These are phyloP conservation scores for Vigna nakashimae DNA, from an alignment of 306 rosid species.

Conservation along the genomic window DNA sequence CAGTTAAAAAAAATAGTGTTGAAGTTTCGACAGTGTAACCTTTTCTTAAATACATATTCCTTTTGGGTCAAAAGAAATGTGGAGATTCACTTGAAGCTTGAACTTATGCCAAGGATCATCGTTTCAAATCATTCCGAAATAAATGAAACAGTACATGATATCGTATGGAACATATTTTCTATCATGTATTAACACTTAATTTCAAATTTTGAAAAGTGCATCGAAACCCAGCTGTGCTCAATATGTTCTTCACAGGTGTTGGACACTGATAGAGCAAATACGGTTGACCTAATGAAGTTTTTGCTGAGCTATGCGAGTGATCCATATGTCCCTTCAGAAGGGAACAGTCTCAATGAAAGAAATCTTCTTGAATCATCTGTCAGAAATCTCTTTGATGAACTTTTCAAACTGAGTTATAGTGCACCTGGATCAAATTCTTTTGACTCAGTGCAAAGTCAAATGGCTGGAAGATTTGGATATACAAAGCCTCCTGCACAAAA, in stretches of 20 bases:
- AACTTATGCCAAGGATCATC: constrained; percentile 13
- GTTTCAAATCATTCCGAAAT: constrained; percentile 22
- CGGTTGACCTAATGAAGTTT: constrained; percentile 90
- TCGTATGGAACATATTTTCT: constrained; percentile 10
- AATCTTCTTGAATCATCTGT: constrained; percentile 75
- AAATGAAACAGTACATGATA: constrained; percentile 14
- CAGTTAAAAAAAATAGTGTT: constrained; percentile 9
- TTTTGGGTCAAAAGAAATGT: neutral
- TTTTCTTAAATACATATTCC: constrained; percentile 19
- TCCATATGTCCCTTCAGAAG: constrained; percentile 56
- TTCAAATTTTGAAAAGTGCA: constrained; percentile 9
- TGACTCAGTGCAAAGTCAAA: constrained; percentile 55
- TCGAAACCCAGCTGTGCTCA: constrained; percentile 32
- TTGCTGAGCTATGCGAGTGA: constrained; percentile 81
- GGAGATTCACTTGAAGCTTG: constrained; percentile 28
- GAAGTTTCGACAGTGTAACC: constrained; percentile 3
- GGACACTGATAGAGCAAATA: constrained; percentile 68
- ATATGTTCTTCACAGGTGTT: constrained; percentile 53
- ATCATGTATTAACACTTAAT: constrained; percentile 18
- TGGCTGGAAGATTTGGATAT: constrained; percentile 55
- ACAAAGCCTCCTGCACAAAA: constrained; percentile 53
- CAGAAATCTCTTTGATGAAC: constrained; percentile 70
- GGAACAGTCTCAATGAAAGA: constrained; percentile 52
- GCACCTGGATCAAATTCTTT: constrained; percentile 56
- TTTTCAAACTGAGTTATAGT: constrained; percentile 67